Base-by-base conservation (phyloP, 495 filamentous ascomycete genomes). In the Oleoguttula mirabilis region DNA sequence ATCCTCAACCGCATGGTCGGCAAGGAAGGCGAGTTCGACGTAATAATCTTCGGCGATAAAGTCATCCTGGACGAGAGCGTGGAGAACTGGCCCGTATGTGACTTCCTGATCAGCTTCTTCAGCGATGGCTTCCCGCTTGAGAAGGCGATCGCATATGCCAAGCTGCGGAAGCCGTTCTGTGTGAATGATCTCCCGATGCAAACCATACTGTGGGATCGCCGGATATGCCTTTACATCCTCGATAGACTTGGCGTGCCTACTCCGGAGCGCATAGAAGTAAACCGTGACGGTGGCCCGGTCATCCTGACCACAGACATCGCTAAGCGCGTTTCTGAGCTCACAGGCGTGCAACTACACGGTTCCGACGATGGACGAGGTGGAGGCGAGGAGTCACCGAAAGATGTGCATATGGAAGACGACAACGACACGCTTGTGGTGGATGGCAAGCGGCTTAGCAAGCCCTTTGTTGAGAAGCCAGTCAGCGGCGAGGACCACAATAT, bases 401-500 rank as follows among this genome's bases (percentile, higher is more conserved):
- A 73, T 51, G 81, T 99, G 3, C 76, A 84, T 47, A 65, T 96
- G 43, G 70, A 85, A 16, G 88, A 95, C 48, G 79, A 88, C 54
- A 83, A 83, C 6, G 84, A 99, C 49, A 79, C 82, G 10, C 67
- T 99, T 39, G 72, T 79, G 16, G 88, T 96, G 11, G 88, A 96
- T 59, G 88, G 87, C 12, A 68, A 71, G 21, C 54, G 76, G 7
- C 71, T 99, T 31, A 79, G 68, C 46, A 99, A 99, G 52, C 90
- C 90, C 0, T 99, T 95, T 59, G 90, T 99, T 33, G 90, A 99
- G 60, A 99, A 99, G 59, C 90, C 90, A 1, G 82, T 84, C n/a
- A 94, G 83, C 59, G 90, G 92, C 12, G 90, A 99, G 62, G 88
- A 99, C 58, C 90, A 99, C 61, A 99, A 96, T 54, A 94, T 99